These are phyloP conservation scores for Nicotiana otophora DNA, from an alignment of 257 asterid species.

Conservation along the genomic window DNA sequence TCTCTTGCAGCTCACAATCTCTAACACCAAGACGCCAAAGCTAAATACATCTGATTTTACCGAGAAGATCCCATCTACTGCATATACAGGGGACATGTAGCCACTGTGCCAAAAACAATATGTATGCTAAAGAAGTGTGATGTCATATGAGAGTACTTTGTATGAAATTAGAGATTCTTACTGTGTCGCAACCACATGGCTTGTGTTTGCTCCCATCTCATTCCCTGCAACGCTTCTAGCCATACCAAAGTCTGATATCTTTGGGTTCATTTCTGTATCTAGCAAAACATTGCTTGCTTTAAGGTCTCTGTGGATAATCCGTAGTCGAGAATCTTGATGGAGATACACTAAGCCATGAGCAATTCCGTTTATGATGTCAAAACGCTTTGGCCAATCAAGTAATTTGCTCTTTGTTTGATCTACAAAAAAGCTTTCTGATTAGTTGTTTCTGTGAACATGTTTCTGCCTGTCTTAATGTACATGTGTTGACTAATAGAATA, in stretches of 20 bases:
- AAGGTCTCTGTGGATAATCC: slow-evolving; percentile 29
- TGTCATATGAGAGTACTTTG: not conserved
- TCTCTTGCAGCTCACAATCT: slow-evolving; percentile 23
- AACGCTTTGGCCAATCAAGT: slow-evolving; percentile 25
- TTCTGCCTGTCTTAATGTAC: not conserved
- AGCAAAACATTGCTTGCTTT: slow-evolving; percentile 31
- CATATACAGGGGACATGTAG: slow-evolving; percentile 33
- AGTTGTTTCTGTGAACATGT: not conserved
- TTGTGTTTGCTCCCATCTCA: slow-evolving; percentile 28
- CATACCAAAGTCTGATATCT: slow-evolving; percentile 31
- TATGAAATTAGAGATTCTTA: not conserved
- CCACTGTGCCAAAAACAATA: slow-evolving; percentile 14
- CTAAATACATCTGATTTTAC: slow-evolving; percentile 32
- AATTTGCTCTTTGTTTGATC: slow-evolving; percentile 11
- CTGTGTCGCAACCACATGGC: slow-evolving; percentile 28
- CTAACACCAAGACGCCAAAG: slow-evolving; percentile 26
- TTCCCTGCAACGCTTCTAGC: slow-evolving; percentile 26
- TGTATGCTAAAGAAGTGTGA: too few relatives aligned
- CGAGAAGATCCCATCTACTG: slow-evolving; percentile 23
- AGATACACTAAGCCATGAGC: slow-evolving; percentile 30
- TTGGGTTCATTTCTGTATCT: slow-evolving; percentile 28
- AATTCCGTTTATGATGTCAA: slow-evolving; percentile 25
- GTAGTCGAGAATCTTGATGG: slow-evolving; percentile 29
- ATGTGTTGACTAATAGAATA: not conserved
- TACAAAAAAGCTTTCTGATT: not conserved